These are phyloP conservation scores for Hymenoscyphus albidus DNA, from an alignment of 2,329 filamentous ascomycete species.

Conservation along the genomic window DNA sequence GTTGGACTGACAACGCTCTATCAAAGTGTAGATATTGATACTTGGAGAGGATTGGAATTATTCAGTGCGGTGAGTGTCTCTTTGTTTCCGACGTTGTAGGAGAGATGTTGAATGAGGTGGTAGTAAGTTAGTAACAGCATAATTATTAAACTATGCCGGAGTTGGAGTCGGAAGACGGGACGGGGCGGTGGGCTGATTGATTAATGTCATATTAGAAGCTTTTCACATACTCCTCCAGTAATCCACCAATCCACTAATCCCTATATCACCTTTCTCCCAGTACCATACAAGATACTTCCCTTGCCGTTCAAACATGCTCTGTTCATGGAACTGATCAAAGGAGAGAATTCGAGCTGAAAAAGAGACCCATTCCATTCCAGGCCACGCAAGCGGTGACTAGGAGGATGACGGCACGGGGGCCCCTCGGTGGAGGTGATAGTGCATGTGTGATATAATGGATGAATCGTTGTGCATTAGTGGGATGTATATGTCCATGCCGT, in stretches of 20 bases:
- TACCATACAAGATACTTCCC: too few species aligned
- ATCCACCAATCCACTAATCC: too few species aligned
- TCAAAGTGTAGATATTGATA: too few species aligned
- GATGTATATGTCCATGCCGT: not conserved
- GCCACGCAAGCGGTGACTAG: constrained; percentile 7
- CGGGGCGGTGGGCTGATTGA: too few species aligned
- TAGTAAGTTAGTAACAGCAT: too few species aligned
- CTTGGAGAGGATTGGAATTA: not conserved
- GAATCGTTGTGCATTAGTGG: not conserved
- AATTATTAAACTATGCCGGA: too few species aligned
- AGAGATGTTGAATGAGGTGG: not conserved
- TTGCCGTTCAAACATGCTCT: not conserved
- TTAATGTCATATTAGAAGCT: too few species aligned
- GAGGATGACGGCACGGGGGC: not conserved
- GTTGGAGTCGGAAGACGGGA: not conserved
- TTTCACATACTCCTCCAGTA: too few species aligned
- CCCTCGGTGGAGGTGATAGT: not conserved
- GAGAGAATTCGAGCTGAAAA: not conserved
- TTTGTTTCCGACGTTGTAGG: not conserved
- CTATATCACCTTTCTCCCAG: too few species aligned
- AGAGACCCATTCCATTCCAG: not conserved
- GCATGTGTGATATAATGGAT: not conserved
- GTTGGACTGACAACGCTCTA: too few species aligned
- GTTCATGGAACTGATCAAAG: too few species aligned
- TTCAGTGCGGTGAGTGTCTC: too few species aligned